A percentile compares a stretch with the other conserved stretches of the same genome.
Conservation (phyloP, 176 grass and related monocot genomes). For the Saccharum officinarum region DNA sequence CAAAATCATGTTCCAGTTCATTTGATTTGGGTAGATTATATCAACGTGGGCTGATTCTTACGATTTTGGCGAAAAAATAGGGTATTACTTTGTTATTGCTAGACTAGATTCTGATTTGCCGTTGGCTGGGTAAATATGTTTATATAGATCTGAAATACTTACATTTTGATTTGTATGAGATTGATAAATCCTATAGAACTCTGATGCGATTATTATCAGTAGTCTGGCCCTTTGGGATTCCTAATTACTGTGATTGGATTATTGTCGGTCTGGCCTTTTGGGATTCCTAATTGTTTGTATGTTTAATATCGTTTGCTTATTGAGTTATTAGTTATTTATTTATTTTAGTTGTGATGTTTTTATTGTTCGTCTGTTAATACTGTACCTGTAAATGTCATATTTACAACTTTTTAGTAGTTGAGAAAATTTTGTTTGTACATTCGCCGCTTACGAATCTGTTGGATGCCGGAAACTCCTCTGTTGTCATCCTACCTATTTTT, state of each 20-base stretch:
- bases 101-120: neutral
- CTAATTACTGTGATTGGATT: no score
- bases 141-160: neutral
- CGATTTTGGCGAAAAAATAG: neutral
- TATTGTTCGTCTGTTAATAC: neutral
- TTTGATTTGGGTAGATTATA: neutral
- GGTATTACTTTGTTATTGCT: neutral
- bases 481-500: neutral
- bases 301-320: no score
- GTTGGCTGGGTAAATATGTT: neutral
- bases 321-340: no score
- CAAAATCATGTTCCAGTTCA: neutral
- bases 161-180: neutral
- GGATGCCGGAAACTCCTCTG: no score
- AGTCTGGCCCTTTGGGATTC: no score
- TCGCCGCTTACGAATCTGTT: neutral
- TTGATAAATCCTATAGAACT: neutral
- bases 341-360: neutral
- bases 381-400: neutral
- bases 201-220: neutral
- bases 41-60: neutral
- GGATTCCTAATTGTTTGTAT: no score
- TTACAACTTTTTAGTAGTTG: neutral
- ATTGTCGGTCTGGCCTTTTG: no score
- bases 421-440: neutral